Evolutionary conservation across 75 land plant genomes (phyloP).

Genomic region (Pinus albicaulis): DNA sequence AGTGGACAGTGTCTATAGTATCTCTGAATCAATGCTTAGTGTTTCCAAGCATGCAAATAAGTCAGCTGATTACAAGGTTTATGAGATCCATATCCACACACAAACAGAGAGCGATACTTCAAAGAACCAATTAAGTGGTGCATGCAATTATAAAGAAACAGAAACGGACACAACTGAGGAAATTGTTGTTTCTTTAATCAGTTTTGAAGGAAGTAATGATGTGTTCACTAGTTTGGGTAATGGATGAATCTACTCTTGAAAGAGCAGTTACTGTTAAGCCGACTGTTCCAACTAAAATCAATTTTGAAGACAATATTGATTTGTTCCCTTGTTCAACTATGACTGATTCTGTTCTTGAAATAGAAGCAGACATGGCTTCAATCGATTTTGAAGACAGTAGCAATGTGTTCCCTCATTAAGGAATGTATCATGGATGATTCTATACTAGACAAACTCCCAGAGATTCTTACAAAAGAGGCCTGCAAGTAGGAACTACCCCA

Average conservation of each 20-base stretch:
- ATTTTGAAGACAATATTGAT: background rate
- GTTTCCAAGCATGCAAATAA: background rate
- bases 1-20: background rate
- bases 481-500: background rate
- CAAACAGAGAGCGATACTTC: background rate
- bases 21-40: background rate
- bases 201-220: background rate
- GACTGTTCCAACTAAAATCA: too few species aligned
- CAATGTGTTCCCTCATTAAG: background rate
- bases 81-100: too few species aligned
- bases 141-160: background rate
- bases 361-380: background rate
- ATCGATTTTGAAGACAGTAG: background rate
- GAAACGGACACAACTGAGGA: background rate
- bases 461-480: background rate
- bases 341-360: background rate
- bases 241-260: background rate
- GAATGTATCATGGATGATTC: background rate
- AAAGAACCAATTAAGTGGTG: background rate
- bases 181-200: background rate
- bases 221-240: background rate
- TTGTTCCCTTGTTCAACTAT: background rate
- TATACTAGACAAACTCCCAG: background rate
- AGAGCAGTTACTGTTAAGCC: background rate
- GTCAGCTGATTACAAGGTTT: background rate